Conservation (phyloP, 2,329 filamentous ascomycete genomes). For the Tolypocladium capitatum region DNA sequence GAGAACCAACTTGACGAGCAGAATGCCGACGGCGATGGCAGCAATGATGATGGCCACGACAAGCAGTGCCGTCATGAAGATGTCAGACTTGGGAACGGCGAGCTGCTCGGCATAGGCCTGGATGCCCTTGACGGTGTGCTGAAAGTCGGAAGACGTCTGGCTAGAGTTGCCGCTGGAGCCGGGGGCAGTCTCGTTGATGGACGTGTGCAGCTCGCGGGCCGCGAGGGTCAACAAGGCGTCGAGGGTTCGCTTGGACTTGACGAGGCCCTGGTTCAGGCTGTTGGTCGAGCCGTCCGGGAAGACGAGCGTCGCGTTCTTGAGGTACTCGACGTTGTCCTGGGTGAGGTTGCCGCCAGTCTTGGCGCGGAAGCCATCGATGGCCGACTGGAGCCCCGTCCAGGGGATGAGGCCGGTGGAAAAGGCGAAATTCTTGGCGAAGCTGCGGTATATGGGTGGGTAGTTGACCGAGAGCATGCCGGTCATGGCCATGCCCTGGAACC, state of each 20-base stretch:
- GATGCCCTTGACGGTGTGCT: conserved; percentile 55
- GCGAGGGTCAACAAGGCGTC: conserved; percentile 33
- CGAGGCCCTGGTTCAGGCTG: conserved; percentile 23
- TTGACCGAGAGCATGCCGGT: conserved; percentile 92
- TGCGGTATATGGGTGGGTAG: conserved; percentile 77
- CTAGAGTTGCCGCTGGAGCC: conserved; percentile 12
- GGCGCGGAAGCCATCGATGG: conserved; percentile 73
- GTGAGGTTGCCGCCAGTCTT: conserved; percentile 80
- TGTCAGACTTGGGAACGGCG: conserved; percentile 74
- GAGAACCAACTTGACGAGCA: conserved; percentile 82
- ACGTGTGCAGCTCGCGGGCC: conserved; percentile 37
- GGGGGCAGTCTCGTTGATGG: conserved; percentile 23
- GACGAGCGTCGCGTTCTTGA: conserved; percentile 64
- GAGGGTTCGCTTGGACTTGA: conserved; percentile 42
- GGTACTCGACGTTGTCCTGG: conserved; percentile 57
- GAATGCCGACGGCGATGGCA: conserved; percentile 69
- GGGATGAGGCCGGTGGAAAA: conserved; percentile 79
- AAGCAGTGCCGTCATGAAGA: conserved; percentile 89
- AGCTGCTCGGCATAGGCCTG: conserved; percentile 74
- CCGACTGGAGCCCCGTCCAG: conserved; percentile 65
- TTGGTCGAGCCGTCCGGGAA: conserved; percentile 47
- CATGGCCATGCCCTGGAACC: conserved; percentile 88
- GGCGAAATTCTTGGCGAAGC: conserved; percentile 84
- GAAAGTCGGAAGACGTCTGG: conserved; percentile 17
- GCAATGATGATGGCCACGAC: conserved; percentile 80